A percentile compares a stretch with the other conserved stretches of the same genome.
Evolutionary conservation across 352 stramenopile genomes (phyloP).

Genomic region (Thalassiosira livingstoniorum): DNA sequence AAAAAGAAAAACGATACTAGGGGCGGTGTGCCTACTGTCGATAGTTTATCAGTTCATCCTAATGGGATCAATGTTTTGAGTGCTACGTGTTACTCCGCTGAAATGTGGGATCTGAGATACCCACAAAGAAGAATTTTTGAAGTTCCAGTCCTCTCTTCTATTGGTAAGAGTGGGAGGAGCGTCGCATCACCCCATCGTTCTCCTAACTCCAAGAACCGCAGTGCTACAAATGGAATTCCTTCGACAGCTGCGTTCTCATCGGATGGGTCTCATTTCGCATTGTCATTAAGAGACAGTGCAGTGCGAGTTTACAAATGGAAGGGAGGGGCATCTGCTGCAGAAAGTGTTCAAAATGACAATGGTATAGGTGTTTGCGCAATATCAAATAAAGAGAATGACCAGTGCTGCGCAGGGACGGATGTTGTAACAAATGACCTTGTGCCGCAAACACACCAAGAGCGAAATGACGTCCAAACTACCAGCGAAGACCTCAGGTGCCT

Average conservation of each 20-base stretch:
- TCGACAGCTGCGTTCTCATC: not conserved
- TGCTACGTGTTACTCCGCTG: not conserved
- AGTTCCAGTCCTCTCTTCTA: not conserved
- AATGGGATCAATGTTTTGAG: not conserved
- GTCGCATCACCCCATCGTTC: too few species aligned
- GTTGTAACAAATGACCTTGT: constrained; percentile 1
- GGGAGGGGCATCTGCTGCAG: not conserved
- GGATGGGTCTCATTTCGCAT: not conserved
- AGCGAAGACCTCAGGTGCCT: not conserved
- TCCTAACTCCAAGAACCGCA: too few species aligned
- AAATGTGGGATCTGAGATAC: constrained; percentile 1
- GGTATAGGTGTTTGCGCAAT: not conserved
- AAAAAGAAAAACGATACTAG: not conserved
- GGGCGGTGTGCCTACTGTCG: not conserved
- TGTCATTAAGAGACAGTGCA: not conserved
- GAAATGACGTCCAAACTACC: too few species aligned
- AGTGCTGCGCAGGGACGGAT: not conserved
- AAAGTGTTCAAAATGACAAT: not conserved
- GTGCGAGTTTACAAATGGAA: not conserved
- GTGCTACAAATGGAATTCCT: not conserved
- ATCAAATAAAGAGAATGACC: not conserved
- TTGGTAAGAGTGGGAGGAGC: too few species aligned
- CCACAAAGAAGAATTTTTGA: not conserved
- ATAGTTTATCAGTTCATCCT: constrained; percentile 4
- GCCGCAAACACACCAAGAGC: too few species aligned